Conservation (phyloP, 1,284 basidiomycete genomes). For the Albatrellus sp. region DNA sequence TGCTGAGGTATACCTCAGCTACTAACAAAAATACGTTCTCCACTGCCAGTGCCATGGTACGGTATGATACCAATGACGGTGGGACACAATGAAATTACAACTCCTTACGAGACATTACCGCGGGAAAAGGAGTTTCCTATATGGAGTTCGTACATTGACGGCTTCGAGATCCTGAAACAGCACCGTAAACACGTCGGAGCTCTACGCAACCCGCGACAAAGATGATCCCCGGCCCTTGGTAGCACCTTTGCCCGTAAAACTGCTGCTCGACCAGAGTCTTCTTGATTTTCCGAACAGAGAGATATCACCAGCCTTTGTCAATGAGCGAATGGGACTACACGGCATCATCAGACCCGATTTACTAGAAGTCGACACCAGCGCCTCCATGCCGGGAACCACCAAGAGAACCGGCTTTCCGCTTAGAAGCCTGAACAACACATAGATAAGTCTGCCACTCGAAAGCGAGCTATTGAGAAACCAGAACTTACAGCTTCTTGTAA, state of each 20-base stretch:
- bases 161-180: slow-evolving; percentile 43
- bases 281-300: slow-evolving; percentile 81
- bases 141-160: slow-evolving; percentile 39
- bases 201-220: slow-evolving; percentile 68
- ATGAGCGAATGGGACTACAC: slow-evolving; percentile 44
- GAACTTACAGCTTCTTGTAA: slow-evolving; percentile 73
- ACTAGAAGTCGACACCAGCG: slow-evolving; percentile 43
- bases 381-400: slow-evolving; percentile 85
- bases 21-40: too few species aligned
- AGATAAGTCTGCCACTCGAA: background rate
- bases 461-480: background rate
- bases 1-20: too few species aligned
- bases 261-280: slow-evolving; percentile 40
- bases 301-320: slow-evolving; percentile 76
- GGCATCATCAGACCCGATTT: too few species aligned
- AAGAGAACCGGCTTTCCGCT: slow-evolving; percentile 62
- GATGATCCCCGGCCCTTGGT: slow-evolving; percentile 58
- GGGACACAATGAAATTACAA: too few species aligned
- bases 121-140: too few species aligned
- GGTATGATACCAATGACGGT: too few species aligned
- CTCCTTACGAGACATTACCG: too few species aligned
- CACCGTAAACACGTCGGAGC: slow-evolving; percentile 81
- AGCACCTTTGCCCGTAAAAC: slow-evolving; percentile 22
- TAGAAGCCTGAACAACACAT: slow-evolving; percentile 36
- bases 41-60: too few species aligned